A percentile compares a stretch with the other conserved stretches of the same genome.
Conservation (phyloP, 1,284 basidiomycete species). For the Ustilago hordei region DNA sequence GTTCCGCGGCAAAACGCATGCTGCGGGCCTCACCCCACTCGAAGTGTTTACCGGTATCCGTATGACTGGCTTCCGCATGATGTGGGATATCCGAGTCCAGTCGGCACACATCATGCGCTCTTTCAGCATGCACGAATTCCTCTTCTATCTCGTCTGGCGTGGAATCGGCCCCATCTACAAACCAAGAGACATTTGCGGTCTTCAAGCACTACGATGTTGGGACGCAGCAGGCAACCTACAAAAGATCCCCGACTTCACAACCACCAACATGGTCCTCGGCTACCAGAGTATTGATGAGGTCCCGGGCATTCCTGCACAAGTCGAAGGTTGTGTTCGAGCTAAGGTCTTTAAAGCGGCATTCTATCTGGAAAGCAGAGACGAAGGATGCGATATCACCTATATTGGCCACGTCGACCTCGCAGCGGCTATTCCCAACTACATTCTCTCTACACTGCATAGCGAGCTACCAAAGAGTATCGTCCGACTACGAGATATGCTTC, state of each 20-base stretch:
- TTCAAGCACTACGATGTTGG: constrained; percentile 49
- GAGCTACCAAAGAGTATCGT: constrained; percentile 43
- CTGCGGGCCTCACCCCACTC: constrained; percentile 39
- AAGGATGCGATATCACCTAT: constrained; percentile 53
- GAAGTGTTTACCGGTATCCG: constrained; percentile 56
- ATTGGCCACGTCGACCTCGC: constrained; percentile 49
- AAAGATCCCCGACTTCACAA: constrained; percentile 34
- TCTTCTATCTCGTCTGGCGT: constrained; percentile 56
- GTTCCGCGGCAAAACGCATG: constrained; percentile 45
- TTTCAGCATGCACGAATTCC: constrained; percentile 52
- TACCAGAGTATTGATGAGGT: constrained; percentile 42
- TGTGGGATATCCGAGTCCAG: constrained; percentile 58
- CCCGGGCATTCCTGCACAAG: constrained; percentile 36
- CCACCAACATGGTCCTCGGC: constrained; percentile 42
- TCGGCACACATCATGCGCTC: constrained; percentile 51
- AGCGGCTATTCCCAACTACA: constrained; percentile 48
- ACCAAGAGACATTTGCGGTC: constrained; percentile 50
- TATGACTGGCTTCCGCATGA: constrained; percentile 50
- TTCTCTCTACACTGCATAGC: constrained; percentile 38
- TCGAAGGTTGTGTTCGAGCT: constrained; percentile 53
- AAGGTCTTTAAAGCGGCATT: constrained; percentile 48
- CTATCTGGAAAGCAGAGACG: constrained; percentile 43
- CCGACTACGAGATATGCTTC: constrained; percentile 49
- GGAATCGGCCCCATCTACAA: constrained; percentile 59
- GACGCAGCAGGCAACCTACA: constrained; percentile 40